phyloP scores from a whole-genome alignment of 2,329 filamentous ascomycete genomes.

The Hypoxylon rubiginosum region DNA sequence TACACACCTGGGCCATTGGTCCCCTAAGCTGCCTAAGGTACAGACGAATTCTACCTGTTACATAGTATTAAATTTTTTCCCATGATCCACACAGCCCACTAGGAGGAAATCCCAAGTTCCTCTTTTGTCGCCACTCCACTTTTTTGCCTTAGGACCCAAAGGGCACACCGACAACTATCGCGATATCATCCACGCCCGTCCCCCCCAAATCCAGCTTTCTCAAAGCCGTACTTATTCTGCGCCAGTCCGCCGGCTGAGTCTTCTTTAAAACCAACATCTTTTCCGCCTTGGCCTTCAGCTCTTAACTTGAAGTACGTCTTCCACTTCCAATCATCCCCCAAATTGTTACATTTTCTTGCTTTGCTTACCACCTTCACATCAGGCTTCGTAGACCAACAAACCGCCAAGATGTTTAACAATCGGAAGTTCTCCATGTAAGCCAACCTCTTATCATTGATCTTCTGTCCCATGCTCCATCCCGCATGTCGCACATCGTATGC shows the following conservation, averaged over 20 bases:
- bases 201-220: slow-evolving; percentile 13
- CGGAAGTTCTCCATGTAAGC: slow-evolving; percentile 73
- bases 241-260: neutral
- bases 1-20: slow-evolving; percentile 23
- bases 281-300: slow-evolving; percentile 16
- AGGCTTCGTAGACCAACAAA: slow-evolving; percentile 13
- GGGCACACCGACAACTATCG: slow-evolving; percentile 43
- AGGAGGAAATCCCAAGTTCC: slow-evolving; percentile 30
- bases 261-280: slow-evolving; percentile 19
- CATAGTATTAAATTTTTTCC: slow-evolving; percentile 18
- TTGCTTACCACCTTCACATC: neutral
- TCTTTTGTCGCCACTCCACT: slow-evolving; percentile 30
- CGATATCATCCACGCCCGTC: slow-evolving; percentile 37
- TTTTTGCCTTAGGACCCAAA: slow-evolving; percentile 36
- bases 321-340: slow-evolving; percentile 6
- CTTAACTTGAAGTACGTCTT: slow-evolving; percentile 4
- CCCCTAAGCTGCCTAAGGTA: slow-evolving; percentile 2
- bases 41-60: slow-evolving; percentile 11
- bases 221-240: slow-evolving; percentile 25
- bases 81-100: slow-evolving; percentile 32
- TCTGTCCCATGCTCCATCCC: neutral
- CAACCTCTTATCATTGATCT: slow-evolving; percentile 11
- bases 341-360: slow-evolving; percentile 7
- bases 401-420: slow-evolving; percentile 61
- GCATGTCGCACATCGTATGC: neutral